Conservation (phyloP, 1,284 basidiomycete species). For the Inonotus hispidus region DNA sequence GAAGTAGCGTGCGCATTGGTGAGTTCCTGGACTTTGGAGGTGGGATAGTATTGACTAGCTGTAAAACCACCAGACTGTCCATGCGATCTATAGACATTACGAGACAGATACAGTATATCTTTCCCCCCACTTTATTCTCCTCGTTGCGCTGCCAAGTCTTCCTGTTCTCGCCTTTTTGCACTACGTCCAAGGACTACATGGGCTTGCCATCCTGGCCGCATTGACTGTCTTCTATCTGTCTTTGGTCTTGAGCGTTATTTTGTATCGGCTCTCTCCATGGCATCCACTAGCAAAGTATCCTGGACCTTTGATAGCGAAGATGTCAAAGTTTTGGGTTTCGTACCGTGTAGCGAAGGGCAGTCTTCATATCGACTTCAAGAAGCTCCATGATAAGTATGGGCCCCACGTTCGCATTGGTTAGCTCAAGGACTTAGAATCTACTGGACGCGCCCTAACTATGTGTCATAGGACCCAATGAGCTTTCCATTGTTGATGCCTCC, state of each 20-base stretch:
- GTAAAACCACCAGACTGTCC: neutral
- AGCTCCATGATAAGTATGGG: conserved; percentile 21
- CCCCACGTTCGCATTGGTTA: conserved; percentile 23
- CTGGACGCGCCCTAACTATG: neutral
- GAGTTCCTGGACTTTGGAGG: neutral
- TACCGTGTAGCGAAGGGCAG: conserved; percentile 14
- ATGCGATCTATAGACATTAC: conserved; percentile 10
- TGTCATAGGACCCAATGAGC: conserved; percentile 31
- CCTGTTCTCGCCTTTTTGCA: neutral
- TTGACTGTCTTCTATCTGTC: conserved; percentile 17
- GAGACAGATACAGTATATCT: neutral
- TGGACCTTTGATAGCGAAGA: conserved; percentile 21
- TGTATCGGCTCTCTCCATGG: conserved; percentile 25
- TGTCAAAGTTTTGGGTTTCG: conserved; percentile 20
- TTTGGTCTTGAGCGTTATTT: conserved; percentile 14
- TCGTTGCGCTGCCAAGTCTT: neutral
- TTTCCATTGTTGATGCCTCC: conserved; percentile 28
- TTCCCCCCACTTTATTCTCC: neutral
- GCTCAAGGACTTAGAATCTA: neutral
- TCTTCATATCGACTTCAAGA: neutral
- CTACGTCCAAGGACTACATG: conserved; percentile 20
- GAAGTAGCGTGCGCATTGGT: conserved; percentile 6
- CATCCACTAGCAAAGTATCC: conserved; percentile 25
- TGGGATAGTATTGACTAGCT: no score
- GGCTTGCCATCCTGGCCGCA: conserved; percentile 18